Evolutionary conservation across 169 alveolate genomes (phyloP), one percentile per base, ranked within the genome.

Genomic region (Cryptosporidium sp.): DNA sequence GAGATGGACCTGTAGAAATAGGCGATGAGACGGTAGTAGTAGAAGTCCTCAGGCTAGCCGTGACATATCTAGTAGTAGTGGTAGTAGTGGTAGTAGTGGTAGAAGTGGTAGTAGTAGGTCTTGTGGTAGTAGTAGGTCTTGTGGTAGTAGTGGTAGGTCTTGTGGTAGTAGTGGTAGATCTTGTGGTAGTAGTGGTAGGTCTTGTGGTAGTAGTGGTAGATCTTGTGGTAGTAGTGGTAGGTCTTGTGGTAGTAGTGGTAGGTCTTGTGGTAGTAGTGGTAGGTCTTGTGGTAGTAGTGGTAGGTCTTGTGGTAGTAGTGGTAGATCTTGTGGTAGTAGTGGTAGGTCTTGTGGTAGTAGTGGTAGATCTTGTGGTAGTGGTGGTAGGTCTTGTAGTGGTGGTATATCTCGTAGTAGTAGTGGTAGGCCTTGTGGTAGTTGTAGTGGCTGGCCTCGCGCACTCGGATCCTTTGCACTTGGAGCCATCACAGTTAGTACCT

Each of bases 141-240:
- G 84, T 70, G 14, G 84, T 70, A n/a, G 84, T 37, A 5, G 67
- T 26, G 26, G 26, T 70, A 29, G 84, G 16, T n/a, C 62, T 70
- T 0, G 39, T 70, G n/a, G 84, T 35, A 12, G 62, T 71, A 35
- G 85, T 23, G 2, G 70, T 52, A 16, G 70, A 6, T 51, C 69
- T 52, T 29, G 70, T 52, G 0, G 85, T 29, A 18, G 45, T 23
- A 4, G 85, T 29, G 21, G 45, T 23, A 31, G 35, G 0, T 1
- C 35, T 31, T 31, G 35, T 31, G 16, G 71, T 33, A n/a, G 86
- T 37, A 8, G 86, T n/a, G 2, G 61, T 73, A 52, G 71, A 37
- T 9, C 29, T 73, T 14, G 45, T 73, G 1, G 86, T 73, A 10
- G 86, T 53, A 14, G 86, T 73, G 16, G 71, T 53, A 4, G 85